Evolutionary conservation across 2,329 filamentous ascomycete species (phyloP).

Genomic region (Xylaria sp.): DNA sequence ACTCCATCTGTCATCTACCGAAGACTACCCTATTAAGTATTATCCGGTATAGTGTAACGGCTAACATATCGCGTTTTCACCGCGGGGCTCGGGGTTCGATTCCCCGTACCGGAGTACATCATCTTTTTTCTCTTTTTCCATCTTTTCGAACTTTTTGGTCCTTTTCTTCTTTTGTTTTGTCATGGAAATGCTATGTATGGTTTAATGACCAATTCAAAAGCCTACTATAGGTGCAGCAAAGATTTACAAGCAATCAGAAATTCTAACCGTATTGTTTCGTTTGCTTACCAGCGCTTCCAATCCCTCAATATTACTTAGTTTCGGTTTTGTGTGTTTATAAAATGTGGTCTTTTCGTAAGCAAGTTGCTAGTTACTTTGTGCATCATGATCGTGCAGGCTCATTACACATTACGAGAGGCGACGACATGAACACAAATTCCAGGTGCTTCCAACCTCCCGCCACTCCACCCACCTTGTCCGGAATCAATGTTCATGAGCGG

Average conservation of each 20-base stretch:
- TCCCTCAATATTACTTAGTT: background rate
- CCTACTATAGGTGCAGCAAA: too few relatives aligned
- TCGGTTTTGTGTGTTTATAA: background rate
- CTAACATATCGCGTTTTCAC: slow-evolving; percentile 13
- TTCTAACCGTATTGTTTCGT: too few relatives aligned
- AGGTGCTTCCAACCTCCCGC: background rate
- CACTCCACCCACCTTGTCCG: background rate
- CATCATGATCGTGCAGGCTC: slow-evolving; percentile 10
- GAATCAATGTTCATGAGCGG: background rate
- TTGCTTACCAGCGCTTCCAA: background rate
- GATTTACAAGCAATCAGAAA: too few relatives aligned
- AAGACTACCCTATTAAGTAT: too few relatives aligned
- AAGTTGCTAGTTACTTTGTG: slow-evolving; percentile 5
- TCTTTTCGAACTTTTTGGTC: too few relatives aligned
- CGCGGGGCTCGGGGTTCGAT: slow-evolving; percentile 10
- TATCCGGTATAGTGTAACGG: slow-evolving; percentile 11
- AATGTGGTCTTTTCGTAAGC: background rate
- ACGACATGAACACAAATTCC: slow-evolving; percentile 6
- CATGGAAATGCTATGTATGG: too few relatives aligned
- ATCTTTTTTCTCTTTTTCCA: too few relatives aligned
- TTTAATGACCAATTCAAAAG: too few relatives aligned
- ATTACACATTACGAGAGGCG: slow-evolving; percentile 33
- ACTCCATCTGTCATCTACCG: too few relatives aligned
- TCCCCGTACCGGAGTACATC: background rate
- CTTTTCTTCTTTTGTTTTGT: too few relatives aligned